Evolutionary conservation across 495 filamentous ascomycete species (phyloP).

Genomic region (Aspergillus saccharolyticus): DNA sequence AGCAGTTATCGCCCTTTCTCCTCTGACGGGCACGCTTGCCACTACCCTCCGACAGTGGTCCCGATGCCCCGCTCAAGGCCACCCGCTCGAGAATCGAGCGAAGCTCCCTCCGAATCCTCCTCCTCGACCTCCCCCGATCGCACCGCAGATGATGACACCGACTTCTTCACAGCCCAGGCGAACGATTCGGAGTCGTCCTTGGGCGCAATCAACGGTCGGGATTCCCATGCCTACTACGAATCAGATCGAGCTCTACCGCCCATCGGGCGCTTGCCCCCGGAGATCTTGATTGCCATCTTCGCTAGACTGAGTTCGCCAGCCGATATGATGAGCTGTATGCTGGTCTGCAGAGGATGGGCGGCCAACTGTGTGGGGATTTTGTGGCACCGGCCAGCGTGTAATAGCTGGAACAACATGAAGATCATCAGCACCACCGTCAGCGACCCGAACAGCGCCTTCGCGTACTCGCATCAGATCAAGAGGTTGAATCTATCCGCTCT

Average conservation of each 20-base stretch:
- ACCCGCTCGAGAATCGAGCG: conserved; percentile 40
- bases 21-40: background rate
- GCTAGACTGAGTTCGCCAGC: conserved; percentile 66
- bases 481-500: conserved; percentile 83
- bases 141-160: conserved; percentile 82
- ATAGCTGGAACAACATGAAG: conserved; percentile 71
- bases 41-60: conserved; percentile 2
- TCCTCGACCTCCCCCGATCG: conserved; percentile 81
- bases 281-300: conserved; percentile 91
- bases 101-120: conserved; percentile 56
- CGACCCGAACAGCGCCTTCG: conserved; percentile 65
- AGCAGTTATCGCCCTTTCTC: background rate
- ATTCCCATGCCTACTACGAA: conserved; percentile 58
- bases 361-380: conserved; percentile 86
- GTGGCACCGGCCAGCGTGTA: conserved; percentile 91
- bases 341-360: conserved; percentile 89
- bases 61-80: conserved; percentile 40
- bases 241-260: conserved; percentile 56
- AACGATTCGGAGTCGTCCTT: conserved; percentile 92
- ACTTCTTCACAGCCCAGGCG: conserved; percentile 76
- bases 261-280: conserved; percentile 79
- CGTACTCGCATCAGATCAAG: conserved; percentile 82
- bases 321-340: conserved; percentile 83
- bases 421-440: conserved; percentile 73
- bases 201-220: conserved; percentile 69